Conservation (phyloP, 768 basidiomycete genomes). For the Guyanaporus albipodus region DNA sequence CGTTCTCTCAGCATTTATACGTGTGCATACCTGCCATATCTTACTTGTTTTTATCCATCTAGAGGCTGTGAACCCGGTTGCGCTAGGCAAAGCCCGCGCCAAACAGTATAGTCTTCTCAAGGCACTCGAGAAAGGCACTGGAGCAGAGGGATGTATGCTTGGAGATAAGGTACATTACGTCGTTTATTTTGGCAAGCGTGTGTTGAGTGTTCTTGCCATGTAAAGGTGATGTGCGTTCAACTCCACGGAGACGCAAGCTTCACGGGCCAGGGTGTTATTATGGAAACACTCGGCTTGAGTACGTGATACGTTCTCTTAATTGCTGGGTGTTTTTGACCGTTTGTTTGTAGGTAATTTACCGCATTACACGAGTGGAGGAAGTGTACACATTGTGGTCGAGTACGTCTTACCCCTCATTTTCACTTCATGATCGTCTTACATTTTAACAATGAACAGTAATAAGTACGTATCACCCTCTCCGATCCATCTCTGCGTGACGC, state of each 20-base stretch:
- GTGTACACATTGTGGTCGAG: slow-evolving; percentile 89
- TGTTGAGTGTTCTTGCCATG: slow-evolving; percentile 23
- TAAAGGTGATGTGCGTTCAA: slow-evolving; percentile 83
- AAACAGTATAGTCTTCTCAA: slow-evolving; percentile 84
- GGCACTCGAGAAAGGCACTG: slow-evolving; percentile 40
- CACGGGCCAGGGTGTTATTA: slow-evolving; percentile 85
- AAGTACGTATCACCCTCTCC: slow-evolving; percentile 38
- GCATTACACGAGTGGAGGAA: slow-evolving; percentile 89
- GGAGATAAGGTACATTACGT: slow-evolving; percentile 28
- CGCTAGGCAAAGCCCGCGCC: slow-evolving; percentile 84
- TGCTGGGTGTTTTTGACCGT: neutral
- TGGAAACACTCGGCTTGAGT: slow-evolving; percentile 85
- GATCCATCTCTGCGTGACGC: neutral
- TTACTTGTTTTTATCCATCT: neutral
- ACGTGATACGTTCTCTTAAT: slow-evolving; percentile 19
- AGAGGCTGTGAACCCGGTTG: slow-evolving; percentile 89
- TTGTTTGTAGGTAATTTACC: slow-evolving; percentile 66
- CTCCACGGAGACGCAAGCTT: slow-evolving; percentile 92
- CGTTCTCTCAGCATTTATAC: slow-evolving; percentile 4
- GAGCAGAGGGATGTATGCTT: slow-evolving; percentile 26
- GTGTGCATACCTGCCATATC: neutral
- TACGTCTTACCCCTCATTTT: slow-evolving; percentile 35
- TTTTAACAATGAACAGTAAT: slow-evolving; percentile 39
- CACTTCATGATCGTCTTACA: neutral
- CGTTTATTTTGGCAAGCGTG: neutral